Percentiles rank a stretch among this genome's conserved stretches.
These are phyloP conservation scores for Phytophthora ohioensis DNA, from an alignment of 352 stramenopile genomes.

Conservation along the genomic window DNA sequence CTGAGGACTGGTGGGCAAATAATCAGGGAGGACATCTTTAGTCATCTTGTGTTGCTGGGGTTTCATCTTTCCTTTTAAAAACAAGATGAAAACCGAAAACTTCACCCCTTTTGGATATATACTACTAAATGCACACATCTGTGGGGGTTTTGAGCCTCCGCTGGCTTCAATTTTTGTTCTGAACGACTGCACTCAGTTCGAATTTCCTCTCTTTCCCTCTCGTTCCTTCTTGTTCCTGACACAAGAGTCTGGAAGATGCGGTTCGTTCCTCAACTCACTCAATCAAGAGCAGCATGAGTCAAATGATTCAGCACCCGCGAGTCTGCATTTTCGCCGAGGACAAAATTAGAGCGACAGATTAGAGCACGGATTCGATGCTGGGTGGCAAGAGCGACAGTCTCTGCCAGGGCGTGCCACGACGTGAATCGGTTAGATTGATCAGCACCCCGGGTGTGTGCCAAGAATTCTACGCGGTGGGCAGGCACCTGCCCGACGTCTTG, in stretches of 20 bases:
- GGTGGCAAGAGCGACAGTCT: conserved; percentile 37
- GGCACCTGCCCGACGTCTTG: conserved; percentile 26
- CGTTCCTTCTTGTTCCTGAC: not conserved
- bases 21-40: no score
- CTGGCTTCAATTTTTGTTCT: not conserved
- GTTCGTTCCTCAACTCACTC: conserved; percentile 39
- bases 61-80: no score
- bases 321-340: conserved; percentile 39
- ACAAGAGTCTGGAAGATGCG: not conserved
- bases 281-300: conserved; percentile 37
- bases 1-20: no score
- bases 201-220: not conserved
- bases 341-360: conserved; percentile 23
- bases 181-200: not conserved
- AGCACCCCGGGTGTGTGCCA: conserved; percentile 40
- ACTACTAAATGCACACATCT: no score
- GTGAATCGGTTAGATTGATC: conserved; percentile 33
- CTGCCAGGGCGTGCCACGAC: conserved; percentile 32
- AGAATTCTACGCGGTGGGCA: conserved; percentile 42
- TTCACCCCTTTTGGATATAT: no score
- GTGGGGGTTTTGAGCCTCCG: not conserved
- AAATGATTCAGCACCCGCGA: conserved; percentile 34
- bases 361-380: conserved; percentile 31
- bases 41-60: no score
- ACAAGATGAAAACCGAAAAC: no score